phyloP scores from a whole-genome alignment of 371 early-diverging fungal genomes.

The Rhizopus sp. region DNA sequence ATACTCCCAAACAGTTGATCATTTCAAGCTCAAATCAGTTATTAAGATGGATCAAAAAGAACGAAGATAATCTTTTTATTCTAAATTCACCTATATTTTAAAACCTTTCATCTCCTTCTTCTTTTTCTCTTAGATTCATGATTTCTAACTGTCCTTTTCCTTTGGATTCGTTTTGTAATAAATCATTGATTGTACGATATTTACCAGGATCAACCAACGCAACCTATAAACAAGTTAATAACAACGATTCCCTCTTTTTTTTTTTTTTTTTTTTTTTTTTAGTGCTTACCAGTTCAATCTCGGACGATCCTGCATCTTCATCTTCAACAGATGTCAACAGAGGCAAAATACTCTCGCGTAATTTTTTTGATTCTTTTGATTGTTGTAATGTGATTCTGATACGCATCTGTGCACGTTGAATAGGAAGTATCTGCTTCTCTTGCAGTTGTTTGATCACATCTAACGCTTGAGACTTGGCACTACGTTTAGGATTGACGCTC shows the following conservation, averaged over 20 bases:
- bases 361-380: slow-evolving; percentile 83
- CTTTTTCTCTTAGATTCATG: slow-evolving; percentile 78
- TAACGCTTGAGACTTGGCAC: slow-evolving; percentile 85
- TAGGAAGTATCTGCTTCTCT: slow-evolving; percentile 85
- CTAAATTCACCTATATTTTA: slow-evolving; percentile 60
- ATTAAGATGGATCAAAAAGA: slow-evolving; percentile 73
- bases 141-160: slow-evolving; percentile 89
- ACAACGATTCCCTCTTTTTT: not conserved
- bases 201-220: slow-evolving; percentile 93
- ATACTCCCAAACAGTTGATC: slow-evolving; percentile 67
- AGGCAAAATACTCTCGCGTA: slow-evolving; percentile 76
- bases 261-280: not conserved
- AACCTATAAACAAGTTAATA: slow-evolving; percentile 48
- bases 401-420: slow-evolving; percentile 94
- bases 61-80: slow-evolving; percentile 72
- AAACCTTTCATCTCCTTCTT: slow-evolving; percentile 80
- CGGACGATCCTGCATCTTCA: slow-evolving; percentile 77
- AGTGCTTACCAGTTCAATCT: slow-evolving; percentile 79
- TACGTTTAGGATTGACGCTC: slow-evolving; percentile 84
- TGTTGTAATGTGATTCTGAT: slow-evolving; percentile 73
- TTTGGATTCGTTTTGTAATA: slow-evolving; percentile 79
- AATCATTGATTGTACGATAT: slow-evolving; percentile 79
- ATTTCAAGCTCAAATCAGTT: slow-evolving; percentile 64
- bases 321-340: slow-evolving; percentile 81
- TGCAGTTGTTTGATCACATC: slow-evolving; percentile 93